phyloP scores from a whole-genome alignment of 768 basidiomycete species.

The Clitopilus hobsonii region DNA sequence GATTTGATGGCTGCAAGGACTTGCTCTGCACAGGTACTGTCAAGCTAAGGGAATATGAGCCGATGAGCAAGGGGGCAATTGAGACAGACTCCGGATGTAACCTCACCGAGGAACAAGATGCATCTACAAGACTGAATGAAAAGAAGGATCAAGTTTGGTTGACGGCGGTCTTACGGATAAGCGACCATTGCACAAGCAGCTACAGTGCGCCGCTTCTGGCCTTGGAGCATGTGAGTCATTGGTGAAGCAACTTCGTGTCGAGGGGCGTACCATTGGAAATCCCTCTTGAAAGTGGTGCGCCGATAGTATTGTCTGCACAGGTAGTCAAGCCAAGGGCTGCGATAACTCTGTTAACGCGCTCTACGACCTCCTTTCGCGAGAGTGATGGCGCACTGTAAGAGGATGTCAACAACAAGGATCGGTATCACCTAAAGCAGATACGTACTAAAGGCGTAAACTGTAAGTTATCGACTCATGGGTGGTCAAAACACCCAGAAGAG shows the following conservation, averaged over 20 bases:
- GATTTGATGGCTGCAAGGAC: constrained; percentile 39
- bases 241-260: not conserved
- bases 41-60: constrained; percentile 26
- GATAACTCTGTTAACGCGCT: constrained; percentile 42
- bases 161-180: constrained; percentile 32
- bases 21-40: constrained; percentile 40
- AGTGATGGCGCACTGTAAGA: constrained; percentile 29
- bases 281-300: constrained; percentile 57
- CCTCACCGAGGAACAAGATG: constrained; percentile 60
- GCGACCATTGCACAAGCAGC: constrained; percentile 59
- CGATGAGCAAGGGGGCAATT: not conserved
- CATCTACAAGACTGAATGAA: constrained; percentile 21
- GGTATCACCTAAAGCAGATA: constrained; percentile 1
- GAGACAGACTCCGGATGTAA: constrained; percentile 42
- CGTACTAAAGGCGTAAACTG: constrained; percentile 44
- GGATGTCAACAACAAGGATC: too few relatives aligned
- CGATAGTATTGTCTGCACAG: constrained; percentile 48
- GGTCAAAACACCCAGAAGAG: constrained; percentile 52
- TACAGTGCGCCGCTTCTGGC: constrained; percentile 60
- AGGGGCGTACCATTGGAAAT: constrained; percentile 36
- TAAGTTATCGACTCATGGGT: constrained; percentile 51
- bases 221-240: constrained; percentile 13
- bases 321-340: constrained; percentile 40
- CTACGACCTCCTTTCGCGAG: constrained; percentile 27
- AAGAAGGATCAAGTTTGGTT: not conserved